These are phyloP conservation scores for Microcera coccophila DNA, from an alignment of 2,329 filamentous ascomycete genomes.

Conservation along the genomic window DNA sequence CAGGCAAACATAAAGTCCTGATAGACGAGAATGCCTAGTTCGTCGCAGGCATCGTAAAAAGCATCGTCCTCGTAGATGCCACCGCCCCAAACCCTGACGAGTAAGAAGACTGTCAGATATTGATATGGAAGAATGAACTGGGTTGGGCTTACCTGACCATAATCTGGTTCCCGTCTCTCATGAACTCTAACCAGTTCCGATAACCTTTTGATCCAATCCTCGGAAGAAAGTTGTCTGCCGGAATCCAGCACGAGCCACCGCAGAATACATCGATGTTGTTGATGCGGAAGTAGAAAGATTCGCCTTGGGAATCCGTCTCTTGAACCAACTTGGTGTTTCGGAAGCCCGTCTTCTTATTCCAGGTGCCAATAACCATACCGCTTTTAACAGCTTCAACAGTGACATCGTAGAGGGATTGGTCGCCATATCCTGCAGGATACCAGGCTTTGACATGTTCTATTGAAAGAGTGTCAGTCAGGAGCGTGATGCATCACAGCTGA, in stretches of 20 bases:
- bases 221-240: not conserved
- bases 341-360: conserved; percentile 3
- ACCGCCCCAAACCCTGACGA: conserved; percentile 57
- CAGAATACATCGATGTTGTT: not conserved
- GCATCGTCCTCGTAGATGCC: conserved; percentile 64
- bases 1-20: conserved; percentile 69
- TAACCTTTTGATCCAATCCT: not conserved
- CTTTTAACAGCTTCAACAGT: not conserved
- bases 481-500: no score
- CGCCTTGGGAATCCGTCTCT: conserved; percentile 1
- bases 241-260: not conserved
- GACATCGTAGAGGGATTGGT: conserved; percentile 8
- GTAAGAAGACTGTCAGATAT: no score
- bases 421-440: conserved; percentile 11
- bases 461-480: no score
- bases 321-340: conserved; percentile 4
- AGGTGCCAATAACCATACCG: not conserved
- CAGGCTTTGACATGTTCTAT: no score
- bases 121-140: not conserved
- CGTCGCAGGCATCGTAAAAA: conserved; percentile 64
- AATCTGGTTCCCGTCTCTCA: not conserved
- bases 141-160: not conserved
- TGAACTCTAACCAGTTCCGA: not conserved
- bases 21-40: conserved; percentile 64
- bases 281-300: not conserved